Evolutionary conservation across 1,284 basidiomycete genomes (phyloP).

Genomic region (Exobasidium cylindrosporum): DNA sequence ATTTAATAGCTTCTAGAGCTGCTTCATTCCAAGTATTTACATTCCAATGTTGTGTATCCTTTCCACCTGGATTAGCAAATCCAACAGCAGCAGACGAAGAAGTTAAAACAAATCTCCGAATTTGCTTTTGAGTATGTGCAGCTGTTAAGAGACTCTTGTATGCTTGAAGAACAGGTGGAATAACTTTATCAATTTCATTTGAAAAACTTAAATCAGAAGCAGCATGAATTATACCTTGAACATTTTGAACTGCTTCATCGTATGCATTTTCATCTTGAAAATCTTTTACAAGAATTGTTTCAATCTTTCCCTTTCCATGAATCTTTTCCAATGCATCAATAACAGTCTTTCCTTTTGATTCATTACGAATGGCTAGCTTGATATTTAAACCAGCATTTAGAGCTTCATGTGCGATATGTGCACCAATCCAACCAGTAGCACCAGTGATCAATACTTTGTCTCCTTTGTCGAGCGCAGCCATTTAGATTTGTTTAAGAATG

Average conservation of each 20-base stretch:
- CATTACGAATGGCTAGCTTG: not conserved
- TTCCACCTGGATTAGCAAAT: not conserved
- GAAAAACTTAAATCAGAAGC: not conserved
- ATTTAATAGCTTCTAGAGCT: not conserved
- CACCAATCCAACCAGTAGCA: not conserved
- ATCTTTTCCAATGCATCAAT: not conserved
- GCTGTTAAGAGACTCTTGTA: not conserved
- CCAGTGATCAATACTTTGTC: not conserved
- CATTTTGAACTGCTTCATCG: conserved; percentile 1
- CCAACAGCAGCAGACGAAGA: not conserved
- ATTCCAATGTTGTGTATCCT: not conserved
- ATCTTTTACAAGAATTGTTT: not conserved
- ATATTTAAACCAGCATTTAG: not conserved
- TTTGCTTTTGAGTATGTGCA: not conserved
- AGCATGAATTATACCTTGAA: conserved; percentile 1
- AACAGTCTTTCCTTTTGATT: not conserved
- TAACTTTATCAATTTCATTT: not conserved
- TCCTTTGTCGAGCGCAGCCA: not conserved
- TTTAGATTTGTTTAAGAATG: too few relatives aligned
- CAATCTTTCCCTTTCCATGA: not conserved
- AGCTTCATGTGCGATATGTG: not conserved
- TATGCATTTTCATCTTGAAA: not conserved
- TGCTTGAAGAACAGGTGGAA: not conserved
- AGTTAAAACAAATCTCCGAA: not conserved
- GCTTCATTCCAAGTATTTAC: not conserved